Conservation (phyloP, 805 yeast species). For the Tetrapisispora taiwanensis region DNA sequence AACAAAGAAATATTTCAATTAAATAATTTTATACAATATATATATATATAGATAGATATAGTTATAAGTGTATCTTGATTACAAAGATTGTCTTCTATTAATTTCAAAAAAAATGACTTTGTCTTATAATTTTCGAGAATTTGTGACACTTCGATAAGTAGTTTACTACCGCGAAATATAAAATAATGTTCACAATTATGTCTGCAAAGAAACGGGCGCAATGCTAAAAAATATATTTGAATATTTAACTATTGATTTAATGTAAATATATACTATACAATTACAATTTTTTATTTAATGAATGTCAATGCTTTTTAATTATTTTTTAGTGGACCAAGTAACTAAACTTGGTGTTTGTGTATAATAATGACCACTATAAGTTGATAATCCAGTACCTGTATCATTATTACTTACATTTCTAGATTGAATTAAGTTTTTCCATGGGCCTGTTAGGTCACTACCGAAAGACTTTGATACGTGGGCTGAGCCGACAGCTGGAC, state of each 20-base stretch:
- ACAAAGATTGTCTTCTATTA: too few relatives aligned
- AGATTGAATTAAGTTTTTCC: slow-evolving; percentile 78
- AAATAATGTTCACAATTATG: too few relatives aligned
- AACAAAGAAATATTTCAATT: too few relatives aligned
- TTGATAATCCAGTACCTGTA: slow-evolving; percentile 46
- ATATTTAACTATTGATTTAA: neutral
- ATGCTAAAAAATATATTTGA: neutral
- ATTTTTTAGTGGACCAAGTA: slow-evolving; percentile 44
- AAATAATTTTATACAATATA: too few relatives aligned
- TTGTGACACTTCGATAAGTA: neutral
- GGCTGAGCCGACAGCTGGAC: slow-evolving; percentile 80
- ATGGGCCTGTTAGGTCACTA: slow-evolving; percentile 30
- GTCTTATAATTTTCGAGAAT: too few relatives aligned
- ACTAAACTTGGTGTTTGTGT: slow-evolving; percentile 42
- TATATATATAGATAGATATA: too few relatives aligned
- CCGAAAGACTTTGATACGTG: slow-evolving; percentile 33
- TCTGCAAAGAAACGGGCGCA: neutral
- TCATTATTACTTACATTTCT: slow-evolving; percentile 73
- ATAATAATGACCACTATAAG: slow-evolving; percentile 30
- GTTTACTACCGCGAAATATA: too few relatives aligned
- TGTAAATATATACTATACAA: neutral
- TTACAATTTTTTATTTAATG: slow-evolving; percentile 1
- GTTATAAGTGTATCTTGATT: too few relatives aligned
- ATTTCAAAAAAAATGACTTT: too few relatives aligned
- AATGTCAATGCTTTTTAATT: slow-evolving; percentile 3